A percentile compares a stretch with the other conserved stretches of the same genome.
These are phyloP conservation scores for Blastobotrys persicus DNA, from an alignment of 1,139 yeast species.

Conservation along the genomic window DNA sequence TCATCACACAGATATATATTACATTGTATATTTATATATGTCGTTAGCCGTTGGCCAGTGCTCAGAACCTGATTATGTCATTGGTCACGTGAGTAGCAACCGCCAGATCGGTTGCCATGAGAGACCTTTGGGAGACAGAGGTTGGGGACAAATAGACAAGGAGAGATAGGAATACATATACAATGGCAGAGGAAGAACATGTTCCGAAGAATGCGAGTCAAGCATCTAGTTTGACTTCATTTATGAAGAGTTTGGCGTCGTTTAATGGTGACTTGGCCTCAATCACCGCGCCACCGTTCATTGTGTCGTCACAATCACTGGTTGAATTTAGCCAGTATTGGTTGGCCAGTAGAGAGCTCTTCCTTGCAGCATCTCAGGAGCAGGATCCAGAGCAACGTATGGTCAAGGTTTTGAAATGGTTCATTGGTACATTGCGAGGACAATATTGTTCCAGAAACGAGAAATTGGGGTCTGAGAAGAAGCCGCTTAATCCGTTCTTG, in stretches of 20 bases:
- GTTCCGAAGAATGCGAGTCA: conserved; percentile 18
- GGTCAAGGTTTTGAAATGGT: conserved; percentile 85
- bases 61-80: no score
- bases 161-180: background rate
- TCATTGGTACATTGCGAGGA: conserved; percentile 83
- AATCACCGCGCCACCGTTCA: conserved; percentile 97
- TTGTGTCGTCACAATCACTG: conserved; percentile 83
- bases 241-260: conserved; percentile 85
- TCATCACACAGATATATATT: background rate
- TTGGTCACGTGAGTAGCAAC: background rate
- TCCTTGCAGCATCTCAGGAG: conserved; percentile 62
- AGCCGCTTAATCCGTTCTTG: conserved; percentile 90
- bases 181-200: conserved; percentile 13
- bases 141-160: background rate
- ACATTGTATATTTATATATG: background rate
- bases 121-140: background rate
- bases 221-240: conserved; percentile 37
- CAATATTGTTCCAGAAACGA: conserved; percentile 94
- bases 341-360: conserved; percentile 80
- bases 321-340: conserved; percentile 85
- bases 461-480: conserved; percentile 88
- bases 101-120: background rate
- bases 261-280: conserved; percentile 94
- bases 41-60: no score
- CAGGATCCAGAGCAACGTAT: conserved; percentile 54